These are phyloP conservation scores for Phytophthora citricola DNA, from an alignment of 352 stramenopile genomes.

Conservation along the genomic window DNA sequence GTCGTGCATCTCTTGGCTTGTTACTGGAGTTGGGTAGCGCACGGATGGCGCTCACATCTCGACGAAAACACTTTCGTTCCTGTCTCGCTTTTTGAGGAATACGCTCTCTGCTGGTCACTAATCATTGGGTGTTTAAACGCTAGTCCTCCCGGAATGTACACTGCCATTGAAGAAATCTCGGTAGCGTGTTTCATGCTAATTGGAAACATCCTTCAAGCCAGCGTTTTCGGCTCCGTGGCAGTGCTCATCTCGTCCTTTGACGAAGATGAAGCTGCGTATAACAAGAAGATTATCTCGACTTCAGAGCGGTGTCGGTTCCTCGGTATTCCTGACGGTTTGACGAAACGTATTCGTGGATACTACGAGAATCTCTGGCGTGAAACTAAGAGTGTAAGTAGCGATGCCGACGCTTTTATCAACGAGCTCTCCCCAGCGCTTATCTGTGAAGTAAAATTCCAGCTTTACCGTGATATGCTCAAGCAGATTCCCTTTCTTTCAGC, in stretches of 20 bases:
- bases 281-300: constrained; percentile 72
- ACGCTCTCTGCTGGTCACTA: constrained; percentile 61
- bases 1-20: constrained; percentile 64
- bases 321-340: constrained; percentile 59
- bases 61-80: constrained; percentile 38
- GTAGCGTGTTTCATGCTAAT: constrained; percentile 78
- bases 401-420: constrained; percentile 80
- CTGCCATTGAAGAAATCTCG: constrained; percentile 53
- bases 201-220: constrained; percentile 73
- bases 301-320: constrained; percentile 73
- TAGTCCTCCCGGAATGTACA: constrained; percentile 65
- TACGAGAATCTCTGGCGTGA: constrained; percentile 79
- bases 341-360: constrained; percentile 63
- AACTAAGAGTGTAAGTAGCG: constrained; percentile 65
- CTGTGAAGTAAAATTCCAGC: constrained; percentile 81
- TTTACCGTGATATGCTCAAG: constrained; percentile 83
- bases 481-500: constrained; percentile 81
- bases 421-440: constrained; percentile 73
- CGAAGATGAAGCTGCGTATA: constrained; percentile 69
- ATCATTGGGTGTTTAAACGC: constrained; percentile 70
- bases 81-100: constrained; percentile 40
- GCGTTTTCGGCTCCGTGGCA: constrained; percentile 70
- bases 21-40: constrained; percentile 68
- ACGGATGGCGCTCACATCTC: constrained; percentile 50
- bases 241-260: constrained; percentile 75